These are phyloP conservation scores for Aureobasidium melanogenum DNA, from an alignment of 2,329 filamentous ascomycete species.

Conservation along the genomic window DNA sequence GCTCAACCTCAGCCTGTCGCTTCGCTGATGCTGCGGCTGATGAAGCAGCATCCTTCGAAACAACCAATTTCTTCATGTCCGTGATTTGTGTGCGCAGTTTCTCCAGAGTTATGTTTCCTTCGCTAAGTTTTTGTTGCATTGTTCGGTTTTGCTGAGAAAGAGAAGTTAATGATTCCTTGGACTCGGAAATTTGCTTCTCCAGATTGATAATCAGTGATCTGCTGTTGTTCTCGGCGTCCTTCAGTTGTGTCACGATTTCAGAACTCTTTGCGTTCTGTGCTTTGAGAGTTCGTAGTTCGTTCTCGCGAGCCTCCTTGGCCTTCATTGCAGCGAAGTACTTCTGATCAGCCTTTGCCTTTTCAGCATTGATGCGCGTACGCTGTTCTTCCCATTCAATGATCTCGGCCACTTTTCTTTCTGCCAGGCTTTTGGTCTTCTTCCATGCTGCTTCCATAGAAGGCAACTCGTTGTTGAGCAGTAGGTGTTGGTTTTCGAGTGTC, in stretches of 20 bases:
- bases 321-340: conserved; percentile 97
- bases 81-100: conserved; percentile 64
- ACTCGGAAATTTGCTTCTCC: conserved; percentile 82
- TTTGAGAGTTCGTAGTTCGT: conserved; percentile 69
- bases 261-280: conserved; percentile 82
- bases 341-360: conserved; percentile 94
- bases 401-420: conserved; percentile 79
- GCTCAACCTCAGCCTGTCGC: conserved; percentile 57
- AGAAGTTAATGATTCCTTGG: conserved; percentile 67
- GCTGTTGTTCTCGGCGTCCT: conserved; percentile 76
- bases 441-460: conserved; percentile 85
- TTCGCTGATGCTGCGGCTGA: conserved; percentile 54
- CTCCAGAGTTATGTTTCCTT: conserved; percentile 62
- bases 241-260: conserved; percentile 86
- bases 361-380: conserved; percentile 61
- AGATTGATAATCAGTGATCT: conserved; percentile 69
- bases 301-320: conserved; percentile 75
- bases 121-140: conserved; percentile 62
- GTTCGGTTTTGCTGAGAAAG: conserved; percentile 64
- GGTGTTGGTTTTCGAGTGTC: conserved; percentile 69
- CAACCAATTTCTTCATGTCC: conserved; percentile 66
- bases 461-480: conserved; percentile 77
- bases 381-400: conserved; percentile 69
- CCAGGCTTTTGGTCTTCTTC: conserved; percentile 77
- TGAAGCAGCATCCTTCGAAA: conserved; percentile 63